A percentile compares a stretch with the other conserved stretches of the same genome.
Conservation (phyloP, 2,329 filamentous ascomycete species). For the Xylariaceae sp. region DNA sequence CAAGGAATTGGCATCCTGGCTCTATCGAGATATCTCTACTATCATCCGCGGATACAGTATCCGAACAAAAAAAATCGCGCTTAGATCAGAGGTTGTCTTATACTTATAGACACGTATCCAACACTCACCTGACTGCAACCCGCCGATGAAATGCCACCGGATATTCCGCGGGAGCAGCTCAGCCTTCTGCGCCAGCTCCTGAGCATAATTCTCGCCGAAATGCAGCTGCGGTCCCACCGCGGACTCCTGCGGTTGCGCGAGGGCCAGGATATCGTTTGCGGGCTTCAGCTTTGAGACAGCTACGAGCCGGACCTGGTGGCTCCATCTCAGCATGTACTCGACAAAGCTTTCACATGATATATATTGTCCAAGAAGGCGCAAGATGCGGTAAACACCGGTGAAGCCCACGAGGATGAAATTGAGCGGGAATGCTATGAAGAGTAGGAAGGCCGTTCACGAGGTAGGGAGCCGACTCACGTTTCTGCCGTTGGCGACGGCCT, state of each 20-base stretch:
- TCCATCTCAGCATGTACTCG: constrained; percentile 9
- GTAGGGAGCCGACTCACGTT: constrained; percentile 44
- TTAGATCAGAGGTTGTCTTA: too few relatives aligned
- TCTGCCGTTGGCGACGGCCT: constrained; percentile 49
- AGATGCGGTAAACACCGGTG: too few relatives aligned
- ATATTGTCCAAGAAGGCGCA: too few relatives aligned
- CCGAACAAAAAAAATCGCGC: too few relatives aligned
- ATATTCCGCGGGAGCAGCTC: constrained; percentile 70
- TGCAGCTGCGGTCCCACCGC: constrained; percentile 58
- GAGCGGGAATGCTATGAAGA: not conserved
- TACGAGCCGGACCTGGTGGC: constrained; percentile 69
- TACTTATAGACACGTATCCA: too few relatives aligned
- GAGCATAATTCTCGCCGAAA: constrained; percentile 95
- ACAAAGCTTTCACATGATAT: not conserved
- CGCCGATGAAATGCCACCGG: constrained; percentile 95
- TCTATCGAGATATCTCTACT: not conserved
- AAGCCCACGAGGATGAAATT: not conserved
- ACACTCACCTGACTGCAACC: constrained; percentile 67
- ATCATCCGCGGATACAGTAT: not conserved
- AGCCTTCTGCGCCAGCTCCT: constrained; percentile 85
- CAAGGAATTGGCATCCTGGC: not conserved
- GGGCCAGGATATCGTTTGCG: constrained; percentile 79
- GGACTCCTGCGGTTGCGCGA: constrained; percentile 57
- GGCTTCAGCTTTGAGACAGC: constrained; percentile 97
- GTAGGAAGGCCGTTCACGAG: not conserved